Percentiles rank a stretch among this genome's conserved stretches.
Evolutionary conservation across 2,329 filamentous ascomycete genomes (phyloP).

Genomic region (Aspergillus fumigatus): DNA sequence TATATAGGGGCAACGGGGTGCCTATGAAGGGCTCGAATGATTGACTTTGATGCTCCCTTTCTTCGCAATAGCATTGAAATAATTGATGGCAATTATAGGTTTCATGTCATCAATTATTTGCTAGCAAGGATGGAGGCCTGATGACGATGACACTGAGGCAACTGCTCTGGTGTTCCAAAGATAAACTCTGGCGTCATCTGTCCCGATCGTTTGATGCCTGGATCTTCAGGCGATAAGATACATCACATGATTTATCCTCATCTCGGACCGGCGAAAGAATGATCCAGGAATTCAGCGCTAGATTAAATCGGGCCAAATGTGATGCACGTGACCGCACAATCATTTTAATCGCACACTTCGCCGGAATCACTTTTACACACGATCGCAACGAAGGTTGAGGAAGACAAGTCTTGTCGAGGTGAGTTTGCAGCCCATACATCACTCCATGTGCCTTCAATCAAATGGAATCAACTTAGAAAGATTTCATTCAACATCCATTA

Average conservation of each 20-base stretch:
- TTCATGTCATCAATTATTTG: conserved; percentile 10
- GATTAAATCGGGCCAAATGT: neutral
- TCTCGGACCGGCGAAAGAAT: conserved; percentile 1
- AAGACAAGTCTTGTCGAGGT: conserved; percentile 59
- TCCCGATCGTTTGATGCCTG: neutral
- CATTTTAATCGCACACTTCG: conserved; percentile 33
- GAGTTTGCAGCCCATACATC: conserved; percentile 24
- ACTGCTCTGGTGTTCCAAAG: neutral
- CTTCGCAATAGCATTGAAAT: conserved; percentile 15
- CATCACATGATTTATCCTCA: conserved; percentile 4
- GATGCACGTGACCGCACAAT: conserved; percentile 37
- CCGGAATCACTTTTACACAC: conserved; percentile 21
- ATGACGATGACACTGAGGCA: conserved; percentile 1
- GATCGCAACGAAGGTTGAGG: conserved; percentile 50
- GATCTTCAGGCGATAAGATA: neutral
- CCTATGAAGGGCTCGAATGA: conserved; percentile 19
- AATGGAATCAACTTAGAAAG: neutral
- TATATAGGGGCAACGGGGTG: conserved; percentile 1
- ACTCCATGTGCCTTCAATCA: neutral
- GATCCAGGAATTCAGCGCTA: conserved; percentile 10
- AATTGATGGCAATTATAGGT: conserved; percentile 12
- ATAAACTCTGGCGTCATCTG: neutral
- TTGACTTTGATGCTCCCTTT: conserved; percentile 17
- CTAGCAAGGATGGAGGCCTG: neutral
- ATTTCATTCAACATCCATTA: neutral